Base-by-base conservation (phyloP, 257 asterid genomes). In the Lithospermum erythrorhizon region DNA sequence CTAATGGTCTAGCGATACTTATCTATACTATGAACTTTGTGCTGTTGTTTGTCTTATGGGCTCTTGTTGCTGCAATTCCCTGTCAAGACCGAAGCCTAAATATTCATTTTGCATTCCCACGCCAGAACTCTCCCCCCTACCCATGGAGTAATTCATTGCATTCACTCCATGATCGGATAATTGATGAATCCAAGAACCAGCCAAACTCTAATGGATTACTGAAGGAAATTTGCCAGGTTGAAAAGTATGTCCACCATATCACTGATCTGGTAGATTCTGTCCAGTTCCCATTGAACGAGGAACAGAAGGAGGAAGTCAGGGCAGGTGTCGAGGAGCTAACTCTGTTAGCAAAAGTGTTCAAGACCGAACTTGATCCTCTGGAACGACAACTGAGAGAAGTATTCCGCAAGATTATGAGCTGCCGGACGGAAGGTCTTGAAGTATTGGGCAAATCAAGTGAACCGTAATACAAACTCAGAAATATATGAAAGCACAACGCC, bases 11-110 rank as follows among this genome's bases (percentile, higher is more conserved):
- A 37, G 73, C 62, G 16, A 53, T 60, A 21, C 59, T 69, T n/a
- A 70, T 68, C 61, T 68, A 63, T 58, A 72, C 73, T 3, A 72
- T 68, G 77, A 68, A 62, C 22, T 72, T 67, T 55, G 73, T 72
- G 45, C 64, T 67, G 56, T 59, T 67, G 30, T 72, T 72, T 45
- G 73, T 68, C 73, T 22, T 53, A 20, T 72, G 73, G 73, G 68
- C 73, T 5, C 73, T 72, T 1, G 73, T 72, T 2, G 77, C 77
- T 19, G 73, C 77, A 21, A 72, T 72, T 22, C 77, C 77, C 6
- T 72, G 77, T 58, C 77, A 72, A 37, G 77, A 72, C 56, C 77
- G 73, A 19, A 73, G 73, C 48, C 73, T 72, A 27, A 73, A 72
- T 9, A 64, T 57, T 0, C 73, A 72, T 58, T 72, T 72, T 45